These are phyloP conservation scores for Ostreobium quekettii DNA, from an alignment of 139 green algal species.

Conservation along the genomic window DNA sequence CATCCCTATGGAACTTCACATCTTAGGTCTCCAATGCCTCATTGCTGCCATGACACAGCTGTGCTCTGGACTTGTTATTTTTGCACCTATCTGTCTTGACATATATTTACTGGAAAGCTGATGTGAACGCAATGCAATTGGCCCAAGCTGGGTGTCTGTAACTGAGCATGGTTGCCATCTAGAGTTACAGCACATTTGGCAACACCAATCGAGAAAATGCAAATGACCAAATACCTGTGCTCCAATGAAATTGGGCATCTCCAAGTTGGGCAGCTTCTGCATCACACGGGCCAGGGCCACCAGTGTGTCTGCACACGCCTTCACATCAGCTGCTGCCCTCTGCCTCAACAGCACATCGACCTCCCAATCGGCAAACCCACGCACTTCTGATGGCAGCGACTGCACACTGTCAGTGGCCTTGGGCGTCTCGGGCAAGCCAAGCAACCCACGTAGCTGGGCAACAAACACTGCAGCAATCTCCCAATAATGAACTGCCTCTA, in stretches of 20 bases:
- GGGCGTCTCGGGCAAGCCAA: constrained; percentile 24
- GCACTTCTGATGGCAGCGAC: neutral
- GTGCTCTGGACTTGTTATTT: no score
- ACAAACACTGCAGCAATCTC: constrained; percentile 21
- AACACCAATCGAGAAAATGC: no score
- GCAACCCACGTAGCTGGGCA: constrained; percentile 31
- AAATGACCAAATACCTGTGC: constrained; percentile 27
- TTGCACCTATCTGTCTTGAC: no score
- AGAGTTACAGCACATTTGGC: no score
- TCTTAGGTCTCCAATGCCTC: no score
- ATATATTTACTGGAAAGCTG: no score
- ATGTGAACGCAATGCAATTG: no score
- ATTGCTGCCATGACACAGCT: no score
- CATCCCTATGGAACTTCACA: no score
- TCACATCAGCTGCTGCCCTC: constrained; percentile 19
- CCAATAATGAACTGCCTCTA: neutral
- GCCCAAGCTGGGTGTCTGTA: no score
- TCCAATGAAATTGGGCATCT: constrained; percentile 43
- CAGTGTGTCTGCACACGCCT: constrained; percentile 23
- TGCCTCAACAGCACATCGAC: constrained; percentile 29
- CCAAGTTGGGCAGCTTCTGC: constrained; percentile 38
- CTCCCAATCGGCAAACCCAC: constrained; percentile 26
- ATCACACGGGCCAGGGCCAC: constrained; percentile 28
- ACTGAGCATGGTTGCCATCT: no score
- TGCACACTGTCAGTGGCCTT: neutral